Base-by-base conservation (phyloP, 805 yeast species). In the Metschnikowia similis region DNA sequence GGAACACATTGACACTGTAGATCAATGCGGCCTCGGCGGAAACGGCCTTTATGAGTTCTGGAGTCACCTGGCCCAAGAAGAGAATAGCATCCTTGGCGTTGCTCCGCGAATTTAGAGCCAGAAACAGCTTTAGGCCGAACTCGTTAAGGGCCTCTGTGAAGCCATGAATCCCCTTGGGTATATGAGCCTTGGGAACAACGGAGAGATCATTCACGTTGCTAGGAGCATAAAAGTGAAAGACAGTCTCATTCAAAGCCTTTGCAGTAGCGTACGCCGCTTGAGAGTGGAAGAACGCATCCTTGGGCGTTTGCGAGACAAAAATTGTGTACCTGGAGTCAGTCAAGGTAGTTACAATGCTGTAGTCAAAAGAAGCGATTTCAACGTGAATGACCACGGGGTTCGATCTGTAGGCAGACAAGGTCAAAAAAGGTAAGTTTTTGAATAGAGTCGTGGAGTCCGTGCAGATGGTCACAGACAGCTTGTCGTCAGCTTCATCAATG, bases 311-410 rank as follows among this genome's bases (percentile, higher is more conserved):
- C n/a, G 96, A 87, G 48, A 90, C 77, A 54, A 91, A 66, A 26
- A 85, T 73, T 6, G 82, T 77, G 57, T 75, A 78, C 13, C 82
- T 82, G 37, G 85, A 71, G 64, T 88, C 92, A 62, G 91, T 83
- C 57, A 87, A 72, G 7, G 89, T 78, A n/a, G 92, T 73, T 28
- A 89, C 78, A 13, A 80, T 70, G 28, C 87, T 81, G 67, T 75
- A 88, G 64, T 90, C 96, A 54, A 76, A 75, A 48, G 74, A 65
- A n/a, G 73, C 53, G 45, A 86, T 64, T 51, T 81, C 79, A 35
- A 83, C 82, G 60, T 84, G 87, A 48, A 86, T 66, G n/a, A 85
- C 84, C 28, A 80, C 74, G 1, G 80, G 70, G 16, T 62, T 54
- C 29, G 66, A 57, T 51, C 66, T 64, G 57, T 82, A 70, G 27